These are phyloP conservation scores for Ganoderma lucidum DNA, from an alignment of 1,284 basidiomycete genomes.

Conservation along the genomic window DNA sequence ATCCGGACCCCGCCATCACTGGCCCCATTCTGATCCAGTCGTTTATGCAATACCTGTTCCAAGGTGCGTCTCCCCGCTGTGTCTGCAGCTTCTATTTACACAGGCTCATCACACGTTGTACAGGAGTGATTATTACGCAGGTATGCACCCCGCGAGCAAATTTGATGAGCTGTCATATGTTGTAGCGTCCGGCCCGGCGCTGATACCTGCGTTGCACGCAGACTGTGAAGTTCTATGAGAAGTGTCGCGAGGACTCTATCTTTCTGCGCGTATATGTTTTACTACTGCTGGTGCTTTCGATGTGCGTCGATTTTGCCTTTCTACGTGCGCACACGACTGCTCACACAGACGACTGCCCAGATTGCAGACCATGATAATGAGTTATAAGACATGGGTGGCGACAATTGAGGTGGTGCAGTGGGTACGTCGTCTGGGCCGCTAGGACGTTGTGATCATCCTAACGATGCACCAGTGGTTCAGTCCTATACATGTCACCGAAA, in stretches of 20 bases:
- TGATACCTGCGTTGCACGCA: slow-evolving; percentile 39
- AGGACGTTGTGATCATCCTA: not conserved
- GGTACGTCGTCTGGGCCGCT: slow-evolving; percentile 40
- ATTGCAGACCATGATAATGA: slow-evolving; percentile 54
- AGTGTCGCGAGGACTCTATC: slow-evolving; percentile 51
- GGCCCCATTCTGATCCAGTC: slow-evolving; percentile 34
- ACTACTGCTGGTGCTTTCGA: slow-evolving; percentile 48
- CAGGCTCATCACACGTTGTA: not conserved
- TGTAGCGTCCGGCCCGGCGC: not conserved
- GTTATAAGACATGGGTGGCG: slow-evolving; percentile 57
- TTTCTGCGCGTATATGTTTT: slow-evolving; percentile 51
- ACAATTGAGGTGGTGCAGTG: slow-evolving; percentile 47
- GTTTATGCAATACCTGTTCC: slow-evolving; percentile 37
- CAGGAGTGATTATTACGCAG: slow-evolving; percentile 53
- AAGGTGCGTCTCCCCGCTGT: slow-evolving; percentile 27
- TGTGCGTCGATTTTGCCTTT: slow-evolving; percentile 44
- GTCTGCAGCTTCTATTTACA: not conserved
- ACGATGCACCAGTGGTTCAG: slow-evolving; percentile 45
- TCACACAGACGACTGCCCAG: slow-evolving; percentile 36
- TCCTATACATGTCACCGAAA: slow-evolving; percentile 50
- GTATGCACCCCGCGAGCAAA: slow-evolving; percentile 11
- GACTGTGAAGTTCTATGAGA: slow-evolving; percentile 53
- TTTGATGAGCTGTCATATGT: not conserved
- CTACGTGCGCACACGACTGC: too few relatives aligned
- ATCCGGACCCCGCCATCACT: slow-evolving; percentile 26